Percentiles rank a stretch among this genome's conserved stretches.
Evolutionary conservation across 257 asterid species (phyloP).

Genomic region (Fraxinus cuspidata): DNA sequence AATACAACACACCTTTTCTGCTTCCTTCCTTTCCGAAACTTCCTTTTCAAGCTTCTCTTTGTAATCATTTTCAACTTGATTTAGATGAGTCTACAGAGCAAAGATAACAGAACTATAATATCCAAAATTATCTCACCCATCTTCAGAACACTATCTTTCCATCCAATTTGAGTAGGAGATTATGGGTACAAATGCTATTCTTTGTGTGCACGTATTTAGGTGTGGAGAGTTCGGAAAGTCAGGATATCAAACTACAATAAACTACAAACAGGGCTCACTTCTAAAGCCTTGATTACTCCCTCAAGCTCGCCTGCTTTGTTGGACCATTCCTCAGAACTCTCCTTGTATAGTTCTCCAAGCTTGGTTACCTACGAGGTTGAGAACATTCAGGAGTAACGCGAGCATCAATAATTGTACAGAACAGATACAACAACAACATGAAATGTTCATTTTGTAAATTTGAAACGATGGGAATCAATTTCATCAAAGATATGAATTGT

Average conservation of each 20-base stretch:
- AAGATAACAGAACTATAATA: slow-evolving; percentile 20
- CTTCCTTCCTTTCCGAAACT: slow-evolving; percentile 55
- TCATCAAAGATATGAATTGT: neutral
- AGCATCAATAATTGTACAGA: slow-evolving; percentile 15
- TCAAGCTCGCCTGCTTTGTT: slow-evolving; percentile 97
- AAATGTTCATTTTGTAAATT: neutral
- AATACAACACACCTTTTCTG: slow-evolving; percentile 57
- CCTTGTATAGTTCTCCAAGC: slow-evolving; percentile 85
- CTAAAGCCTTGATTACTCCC: slow-evolving; percentile 95
- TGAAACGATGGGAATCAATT: neutral
- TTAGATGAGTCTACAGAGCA: slow-evolving; percentile 62
- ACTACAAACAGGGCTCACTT: slow-evolving; percentile 46
- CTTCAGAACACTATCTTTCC: slow-evolving; percentile 9
- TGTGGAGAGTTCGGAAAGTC: slow-evolving; percentile 4
- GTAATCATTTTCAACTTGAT: slow-evolving; percentile 69
- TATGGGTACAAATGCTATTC: neutral
- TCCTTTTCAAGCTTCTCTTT: slow-evolving; percentile 82
- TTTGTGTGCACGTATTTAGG: neutral
- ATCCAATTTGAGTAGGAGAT: neutral
- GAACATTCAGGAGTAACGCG: slow-evolving; percentile 1
- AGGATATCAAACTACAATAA: slow-evolving; percentile 11
- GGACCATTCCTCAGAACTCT: slow-evolving; percentile 94
- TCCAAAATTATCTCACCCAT: slow-evolving; percentile 13
- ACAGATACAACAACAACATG: neutral
- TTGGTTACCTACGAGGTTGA: slow-evolving; percentile 46